These are phyloP conservation scores for Celoporthe dispersa DNA, from an alignment of 2,329 filamentous ascomycete genomes.

Conservation along the genomic window DNA sequence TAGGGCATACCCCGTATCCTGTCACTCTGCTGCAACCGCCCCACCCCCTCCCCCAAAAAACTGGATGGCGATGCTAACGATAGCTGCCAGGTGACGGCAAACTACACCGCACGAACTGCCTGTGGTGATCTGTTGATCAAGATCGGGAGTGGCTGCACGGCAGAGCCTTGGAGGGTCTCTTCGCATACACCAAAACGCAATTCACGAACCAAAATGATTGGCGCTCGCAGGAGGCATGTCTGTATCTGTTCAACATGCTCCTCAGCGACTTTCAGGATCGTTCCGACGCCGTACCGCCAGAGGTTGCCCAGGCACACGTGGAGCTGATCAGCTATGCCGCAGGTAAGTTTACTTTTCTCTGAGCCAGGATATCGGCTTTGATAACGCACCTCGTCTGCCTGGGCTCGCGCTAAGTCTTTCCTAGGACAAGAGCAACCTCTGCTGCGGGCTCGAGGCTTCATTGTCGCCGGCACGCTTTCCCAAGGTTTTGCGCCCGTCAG, in stretches of 20 bases:
- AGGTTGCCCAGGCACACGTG: slow-evolving; percentile 74
- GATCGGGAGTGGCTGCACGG: slow-evolving; percentile 86
- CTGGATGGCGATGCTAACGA: slow-evolving; percentile 8
- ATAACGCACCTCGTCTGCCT: not conserved
- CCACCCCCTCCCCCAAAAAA: too few species aligned
- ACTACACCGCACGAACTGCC: slow-evolving; percentile 93
- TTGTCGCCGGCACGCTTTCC: slow-evolving; percentile 81
- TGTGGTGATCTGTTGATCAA: slow-evolving; percentile 93
- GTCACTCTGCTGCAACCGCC: not conserved
- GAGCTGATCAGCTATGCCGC: slow-evolving; percentile 81
- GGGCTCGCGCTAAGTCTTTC: not conserved
- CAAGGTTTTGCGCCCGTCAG: slow-evolving; percentile 68
- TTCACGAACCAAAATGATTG: slow-evolving; percentile 65
- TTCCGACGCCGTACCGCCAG: slow-evolving; percentile 69
- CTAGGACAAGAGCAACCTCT: slow-evolving; percentile 66
- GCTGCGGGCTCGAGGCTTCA: slow-evolving; percentile 82
- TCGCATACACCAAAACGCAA: slow-evolving; percentile 74
- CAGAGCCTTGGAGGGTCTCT: slow-evolving; percentile 76
- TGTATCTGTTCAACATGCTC: slow-evolving; percentile 85
- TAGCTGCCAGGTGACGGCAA: slow-evolving; percentile 70
- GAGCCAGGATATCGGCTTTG: not conserved
- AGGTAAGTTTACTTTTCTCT: slow-evolving; percentile 47
- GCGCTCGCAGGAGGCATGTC: slow-evolving; percentile 75
- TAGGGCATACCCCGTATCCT: slow-evolving; percentile 11
- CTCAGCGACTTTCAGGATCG: slow-evolving; percentile 83